Base-by-base conservation (phyloP, 169 alveolate genomes). In the Besnoitia besnoiti region DNA sequence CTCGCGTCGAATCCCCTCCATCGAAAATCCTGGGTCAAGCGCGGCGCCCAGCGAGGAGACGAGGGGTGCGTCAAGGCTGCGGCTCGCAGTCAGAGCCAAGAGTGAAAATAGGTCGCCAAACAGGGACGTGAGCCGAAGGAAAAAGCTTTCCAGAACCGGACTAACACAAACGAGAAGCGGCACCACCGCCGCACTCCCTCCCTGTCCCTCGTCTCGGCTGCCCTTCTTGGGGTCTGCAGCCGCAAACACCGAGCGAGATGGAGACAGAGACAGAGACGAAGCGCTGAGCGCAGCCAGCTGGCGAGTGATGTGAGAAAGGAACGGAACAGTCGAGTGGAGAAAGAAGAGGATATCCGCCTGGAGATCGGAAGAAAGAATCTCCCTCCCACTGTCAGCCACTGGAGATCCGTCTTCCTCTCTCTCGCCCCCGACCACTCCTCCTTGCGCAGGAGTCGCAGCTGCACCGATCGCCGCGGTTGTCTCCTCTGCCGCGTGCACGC, bases 31-130 rank as follows among this genome's bases (percentile, higher is more conserved):
- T 12, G 87, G 87, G 40, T 77, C 55, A 47, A 85, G 89, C 0
- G 93, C 85, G 67, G 67, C 90, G 3, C 84, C 93, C 8, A 85
- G 75, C 49, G 42, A 90, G 8, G 93, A 85, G 33, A 90, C 33
- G 27, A 90, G 90, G 39, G 90, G 85, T 59, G 85, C 90, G 73
- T 90, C 93, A 8, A 90, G 93, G 30, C 89, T 76, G 35, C 93
- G 90, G 55, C 82, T 85, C 16, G 89, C 85, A 0, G 89, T 87
- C 46, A 90, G 90, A 10, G 93, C 93, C 73, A 90, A n/a, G 59
- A 90, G 90, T 19, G 93, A 51, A 47, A 90, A 90, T 35, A 90
- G 47, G 90, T 90, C 93, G 3, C 93, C 93, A 35, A 77, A 90
- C 37, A 90, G 85, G 50, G 93, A 90, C 62, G 85, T 55, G 40